A percentile compares a stretch with the other conserved stretches of the same genome.
These are phyloP conservation scores for Krasilnikovozyma curviuscula DNA, from an alignment of 768 basidiomycete genomes.

Conservation along the genomic window DNA sequence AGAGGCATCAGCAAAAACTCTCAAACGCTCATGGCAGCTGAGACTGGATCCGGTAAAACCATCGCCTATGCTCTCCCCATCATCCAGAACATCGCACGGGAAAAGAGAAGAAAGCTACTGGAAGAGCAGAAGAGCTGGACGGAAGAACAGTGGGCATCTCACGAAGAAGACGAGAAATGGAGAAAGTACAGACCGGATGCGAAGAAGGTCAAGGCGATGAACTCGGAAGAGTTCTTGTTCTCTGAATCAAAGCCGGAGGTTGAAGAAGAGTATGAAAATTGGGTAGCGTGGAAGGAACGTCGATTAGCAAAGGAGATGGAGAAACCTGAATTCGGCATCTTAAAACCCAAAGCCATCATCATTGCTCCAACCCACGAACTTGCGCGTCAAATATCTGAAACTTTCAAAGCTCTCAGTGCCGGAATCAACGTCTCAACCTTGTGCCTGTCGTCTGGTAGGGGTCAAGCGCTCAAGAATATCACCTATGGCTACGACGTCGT, in stretches of 20 bases:
- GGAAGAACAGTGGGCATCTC: neutral
- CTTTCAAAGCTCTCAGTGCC: conserved; percentile 58
- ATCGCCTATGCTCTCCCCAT: conserved; percentile 75
- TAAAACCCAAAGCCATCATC: conserved; percentile 57
- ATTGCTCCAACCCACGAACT: conserved; percentile 82
- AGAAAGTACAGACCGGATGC: neutral
- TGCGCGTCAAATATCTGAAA: conserved; percentile 52
- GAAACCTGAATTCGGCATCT: too few relatives aligned
- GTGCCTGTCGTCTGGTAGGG: conserved; percentile 35
- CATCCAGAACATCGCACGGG: conserved; percentile 52
- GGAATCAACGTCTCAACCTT: conserved; percentile 53
- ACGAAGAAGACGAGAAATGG: neutral
- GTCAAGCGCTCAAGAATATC: neutral
- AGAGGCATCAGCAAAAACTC: conserved; percentile 13
- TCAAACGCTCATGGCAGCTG: conserved; percentile 54
- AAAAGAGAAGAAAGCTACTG: conserved; percentile 40
- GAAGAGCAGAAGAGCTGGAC: neutral
- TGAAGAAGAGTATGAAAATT: too few relatives aligned
- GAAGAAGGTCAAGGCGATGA: neutral
- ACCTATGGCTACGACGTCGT: neutral
- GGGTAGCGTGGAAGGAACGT: too few relatives aligned
- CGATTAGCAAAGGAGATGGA: too few relatives aligned
- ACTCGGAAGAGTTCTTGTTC: too few relatives aligned
- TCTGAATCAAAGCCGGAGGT: too few relatives aligned
- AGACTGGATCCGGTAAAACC: conserved; percentile 83